Evolutionary conservation across 2,329 filamentous ascomycete genomes (phyloP).

Genomic region (Sclerotiophoma versabilis): DNA sequence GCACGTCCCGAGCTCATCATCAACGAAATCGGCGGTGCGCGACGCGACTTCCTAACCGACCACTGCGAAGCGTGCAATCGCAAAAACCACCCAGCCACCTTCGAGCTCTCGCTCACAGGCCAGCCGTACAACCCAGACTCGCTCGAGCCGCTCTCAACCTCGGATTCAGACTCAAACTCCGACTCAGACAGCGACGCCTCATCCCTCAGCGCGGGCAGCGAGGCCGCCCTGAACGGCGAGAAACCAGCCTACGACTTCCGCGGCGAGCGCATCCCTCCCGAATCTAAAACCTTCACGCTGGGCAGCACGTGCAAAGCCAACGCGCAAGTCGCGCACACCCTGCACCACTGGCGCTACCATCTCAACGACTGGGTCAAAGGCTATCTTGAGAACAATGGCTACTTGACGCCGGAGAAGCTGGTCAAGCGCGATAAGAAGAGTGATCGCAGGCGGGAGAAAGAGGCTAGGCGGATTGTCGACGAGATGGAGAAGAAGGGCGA

Average conservation of each 20-base stretch:
- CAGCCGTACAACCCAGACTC: slow-evolving; percentile 70
- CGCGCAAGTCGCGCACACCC: slow-evolving; percentile 72
- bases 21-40: slow-evolving; percentile 35
- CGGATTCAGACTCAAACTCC: slow-evolving; percentile 38
- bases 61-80: slow-evolving; percentile 76
- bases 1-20: slow-evolving; percentile 66
- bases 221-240: slow-evolving; percentile 29
- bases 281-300: slow-evolving; percentile 38
- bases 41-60: slow-evolving; percentile 24
- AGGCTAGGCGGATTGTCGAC: slow-evolving; percentile 70
- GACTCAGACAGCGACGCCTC: slow-evolving; percentile 29
- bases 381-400: slow-evolving; percentile 65
- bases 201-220: slow-evolving; percentile 36
- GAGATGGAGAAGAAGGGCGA: slow-evolving; percentile 67
- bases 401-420: slow-evolving; percentile 65
- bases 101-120: slow-evolving; percentile 68
- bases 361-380: slow-evolving; percentile 75
- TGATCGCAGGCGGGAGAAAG: slow-evolving; percentile 63
- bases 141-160: slow-evolving; percentile 65
- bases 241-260: slow-evolving; percentile 34
- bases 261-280: slow-evolving; percentile 39
- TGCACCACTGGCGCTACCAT: slow-evolving; percentile 78
- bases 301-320: slow-evolving; percentile 63
- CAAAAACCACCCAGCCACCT: slow-evolving; percentile 71
- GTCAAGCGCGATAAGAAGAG: slow-evolving; percentile 68